phyloP scores from a whole-genome alignment of 495 filamentous ascomycete genomes.

The Penicillium silybi region DNA sequence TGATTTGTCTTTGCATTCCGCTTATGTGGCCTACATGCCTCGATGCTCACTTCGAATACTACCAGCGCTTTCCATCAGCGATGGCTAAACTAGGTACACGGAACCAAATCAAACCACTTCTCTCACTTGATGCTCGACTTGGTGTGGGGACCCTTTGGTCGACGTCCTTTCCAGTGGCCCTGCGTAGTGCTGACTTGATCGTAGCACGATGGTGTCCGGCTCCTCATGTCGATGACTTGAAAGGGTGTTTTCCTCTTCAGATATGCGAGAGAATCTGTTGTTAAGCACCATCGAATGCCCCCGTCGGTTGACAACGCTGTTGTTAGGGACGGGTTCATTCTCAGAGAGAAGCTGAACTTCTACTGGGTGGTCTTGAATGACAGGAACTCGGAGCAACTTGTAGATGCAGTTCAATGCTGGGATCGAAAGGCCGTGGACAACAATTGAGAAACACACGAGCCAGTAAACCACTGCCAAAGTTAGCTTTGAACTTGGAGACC shows the following conservation, averaged over 20 bases:
- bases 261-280: slow-evolving; percentile 48
- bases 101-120: not conserved
- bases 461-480: slow-evolving; percentile 48
- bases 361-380: slow-evolving; percentile 50
- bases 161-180: slow-evolving; percentile 1
- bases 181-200: not conserved
- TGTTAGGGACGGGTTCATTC: slow-evolving; percentile 47
- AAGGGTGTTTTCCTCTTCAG: not conserved
- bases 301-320: slow-evolving; percentile 46
- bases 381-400: slow-evolving; percentile 36
- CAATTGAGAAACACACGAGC: slow-evolving; percentile 55
- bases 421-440: slow-evolving; percentile 56
- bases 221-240: not conserved
- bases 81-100: not conserved
- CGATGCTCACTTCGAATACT: no score
- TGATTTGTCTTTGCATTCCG: no score
- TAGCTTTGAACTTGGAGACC: not conserved
- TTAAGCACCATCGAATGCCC: slow-evolving; percentile 45
- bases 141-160: slow-evolving; percentile 5
- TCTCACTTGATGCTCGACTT: slow-evolving; percentile 5
- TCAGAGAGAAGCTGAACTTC: slow-evolving; percentile 46
- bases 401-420: slow-evolving; percentile 49
- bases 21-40: no score
- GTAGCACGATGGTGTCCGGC: slow-evolving; percentile 1
- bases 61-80: no score